Evolutionary conservation across 2,329 filamentous ascomycete genomes (phyloP).

Genomic region (Chaetoscypha palmicola): DNA sequence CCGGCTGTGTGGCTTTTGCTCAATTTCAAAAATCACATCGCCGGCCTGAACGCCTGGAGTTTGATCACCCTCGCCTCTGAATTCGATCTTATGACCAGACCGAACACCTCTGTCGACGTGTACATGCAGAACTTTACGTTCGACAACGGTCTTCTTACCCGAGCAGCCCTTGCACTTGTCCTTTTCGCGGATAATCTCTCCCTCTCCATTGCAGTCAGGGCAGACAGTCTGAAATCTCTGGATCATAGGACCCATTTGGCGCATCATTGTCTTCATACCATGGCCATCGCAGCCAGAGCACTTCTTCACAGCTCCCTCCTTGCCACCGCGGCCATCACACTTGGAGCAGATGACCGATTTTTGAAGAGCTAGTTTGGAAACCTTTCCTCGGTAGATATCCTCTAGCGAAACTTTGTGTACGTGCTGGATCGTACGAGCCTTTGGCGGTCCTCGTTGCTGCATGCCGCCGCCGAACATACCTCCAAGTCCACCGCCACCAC

Average conservation of each 20-base stretch:
- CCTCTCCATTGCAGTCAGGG: conserved; percentile 95
- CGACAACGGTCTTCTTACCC: conserved; percentile 96
- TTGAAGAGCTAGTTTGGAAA: conserved; percentile 94
- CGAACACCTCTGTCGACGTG: conserved; percentile 93
- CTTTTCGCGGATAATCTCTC: conserved; percentile 93
- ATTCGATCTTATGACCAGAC: conserved; percentile 93
- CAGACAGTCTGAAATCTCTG: conserved; percentile 99
- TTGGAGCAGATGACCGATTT: conserved; percentile 95
- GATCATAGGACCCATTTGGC: conserved; percentile 99
- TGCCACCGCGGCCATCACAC: conserved; percentile 90
- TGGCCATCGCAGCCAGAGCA: conserved; percentile 86
- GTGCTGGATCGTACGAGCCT: conserved; percentile 95
- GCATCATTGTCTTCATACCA: conserved; percentile 99
- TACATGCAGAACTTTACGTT: conserved; percentile 96
- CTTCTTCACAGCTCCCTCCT: conserved; percentile 94
- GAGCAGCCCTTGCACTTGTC: conserved; percentile 95
- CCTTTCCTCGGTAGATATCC: conserved; percentile 96
- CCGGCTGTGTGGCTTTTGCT: conserved; percentile 94
- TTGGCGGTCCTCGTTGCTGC: conserved; percentile 69
- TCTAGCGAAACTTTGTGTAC: conserved; percentile 97
- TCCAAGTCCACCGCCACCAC: conserved; percentile 62
- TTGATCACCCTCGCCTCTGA: conserved; percentile 94
- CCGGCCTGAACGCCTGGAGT: conserved; percentile 87
- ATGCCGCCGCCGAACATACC: conserved; percentile 74
- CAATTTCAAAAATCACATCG: conserved; percentile 97